Conservation (phyloP, 805 yeast species). For the Candida insectorum region DNA sequence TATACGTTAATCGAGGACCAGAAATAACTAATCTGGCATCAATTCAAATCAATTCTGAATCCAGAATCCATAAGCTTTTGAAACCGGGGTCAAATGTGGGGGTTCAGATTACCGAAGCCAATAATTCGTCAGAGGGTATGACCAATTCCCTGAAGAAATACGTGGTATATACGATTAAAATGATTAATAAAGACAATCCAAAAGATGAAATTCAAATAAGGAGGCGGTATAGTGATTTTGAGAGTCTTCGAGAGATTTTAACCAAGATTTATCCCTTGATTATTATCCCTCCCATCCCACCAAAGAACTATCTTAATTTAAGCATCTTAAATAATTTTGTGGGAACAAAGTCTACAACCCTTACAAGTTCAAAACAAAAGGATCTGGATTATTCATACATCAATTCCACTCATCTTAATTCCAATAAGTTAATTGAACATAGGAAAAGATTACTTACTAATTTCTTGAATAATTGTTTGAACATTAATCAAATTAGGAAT, state of each 20-base stretch:
- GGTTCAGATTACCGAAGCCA: conserved; percentile 69
- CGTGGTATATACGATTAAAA: conserved; percentile 76
- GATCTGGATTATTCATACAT: conserved; percentile 27
- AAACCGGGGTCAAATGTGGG: conserved; percentile 24
- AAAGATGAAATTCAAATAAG: conserved; percentile 62
- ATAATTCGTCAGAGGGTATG: conserved; percentile 76
- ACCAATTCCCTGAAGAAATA: conserved; percentile 59
- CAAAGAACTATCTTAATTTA: conserved; percentile 38
- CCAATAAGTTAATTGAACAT: conserved; percentile 37
- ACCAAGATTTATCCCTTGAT: conserved; percentile 73
- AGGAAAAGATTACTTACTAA: conserved; percentile 72
- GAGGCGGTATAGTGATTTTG: conserved; percentile 86
- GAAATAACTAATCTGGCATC: no score
- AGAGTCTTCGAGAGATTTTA: conserved; percentile 69
- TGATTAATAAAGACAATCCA: conserved; percentile 39
- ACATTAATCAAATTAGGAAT: conserved; percentile 51
- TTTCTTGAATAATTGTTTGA: conserved; percentile 74
- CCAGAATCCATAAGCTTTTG: conserved; percentile 34
- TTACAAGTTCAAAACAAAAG: conserved; percentile 1
- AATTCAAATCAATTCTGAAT: conserved; percentile 29
- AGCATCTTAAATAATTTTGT: conserved; percentile 33
- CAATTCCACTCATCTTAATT: conserved; percentile 39
- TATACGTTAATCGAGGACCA: background rate
- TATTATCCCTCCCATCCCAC: conserved; percentile 90
- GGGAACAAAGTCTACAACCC: conserved; percentile 10